A percentile compares a stretch with the other conserved stretches of the same genome.
Evolutionary conservation across 441 rosid genomes (phyloP).

Genomic region (Corymbia citriodora): DNA sequence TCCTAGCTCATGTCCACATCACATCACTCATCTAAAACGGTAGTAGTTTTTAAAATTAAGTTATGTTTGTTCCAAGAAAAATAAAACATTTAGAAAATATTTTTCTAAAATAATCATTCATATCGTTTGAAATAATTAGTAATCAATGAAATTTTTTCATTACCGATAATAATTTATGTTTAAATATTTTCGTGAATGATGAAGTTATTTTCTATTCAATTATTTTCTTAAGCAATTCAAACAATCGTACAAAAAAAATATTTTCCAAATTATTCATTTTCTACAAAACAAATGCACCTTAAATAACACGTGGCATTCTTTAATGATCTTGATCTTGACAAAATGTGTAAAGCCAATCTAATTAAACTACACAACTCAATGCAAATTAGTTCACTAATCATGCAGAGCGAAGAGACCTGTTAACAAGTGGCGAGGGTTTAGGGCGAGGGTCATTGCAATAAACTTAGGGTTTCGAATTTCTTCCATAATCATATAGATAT

Average conservation of each 20-base stretch:
- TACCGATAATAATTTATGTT: neutral
- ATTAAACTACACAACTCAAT: neutral
- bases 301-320: neutral
- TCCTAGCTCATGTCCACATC: neutral
- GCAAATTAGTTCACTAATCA: neutral
- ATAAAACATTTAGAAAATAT: neutral
- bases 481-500: neutral
- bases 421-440: neutral
- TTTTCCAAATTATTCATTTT: neutral
- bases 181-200: neutral
- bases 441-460: neutral
- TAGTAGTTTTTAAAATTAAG: neutral
- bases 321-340: neutral
- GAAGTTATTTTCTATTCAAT: neutral
- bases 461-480: neutral
- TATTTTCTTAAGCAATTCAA: neutral
- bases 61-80: neutral
- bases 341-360: neutral
- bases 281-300: fast-evolving
- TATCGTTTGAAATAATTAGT: neutral
- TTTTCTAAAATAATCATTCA: fast-evolving
- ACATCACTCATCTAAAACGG: neutral
- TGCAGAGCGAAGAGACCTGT: neutral
- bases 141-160: neutral
- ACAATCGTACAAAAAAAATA: neutral